Percentiles rank a stretch among this genome's conserved stretches.
Evolutionary conservation across 129 eudicot species (phyloP).

Genomic region (Cynara cardunculus): DNA sequence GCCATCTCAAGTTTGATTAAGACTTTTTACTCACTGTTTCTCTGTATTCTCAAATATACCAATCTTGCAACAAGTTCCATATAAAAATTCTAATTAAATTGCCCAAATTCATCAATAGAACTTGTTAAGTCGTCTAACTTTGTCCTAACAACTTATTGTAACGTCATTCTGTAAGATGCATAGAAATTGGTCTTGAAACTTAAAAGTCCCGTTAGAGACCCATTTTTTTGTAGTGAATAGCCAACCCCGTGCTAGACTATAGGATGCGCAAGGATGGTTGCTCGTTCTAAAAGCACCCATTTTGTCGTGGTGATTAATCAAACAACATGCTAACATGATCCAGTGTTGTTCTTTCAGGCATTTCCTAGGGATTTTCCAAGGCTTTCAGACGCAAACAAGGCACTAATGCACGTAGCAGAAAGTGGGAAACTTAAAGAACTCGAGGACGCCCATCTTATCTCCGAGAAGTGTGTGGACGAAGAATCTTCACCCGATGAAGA

Average conservation of each 20-base stretch:
- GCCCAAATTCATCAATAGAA: too few relatives aligned
- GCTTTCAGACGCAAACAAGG: constrained; percentile 37
- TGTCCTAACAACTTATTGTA: too few relatives aligned
- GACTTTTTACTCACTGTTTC: too few relatives aligned
- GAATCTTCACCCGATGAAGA: constrained; percentile 30
- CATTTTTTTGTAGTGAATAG: not conserved
- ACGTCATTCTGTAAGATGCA: too few relatives aligned
- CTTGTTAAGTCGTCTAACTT: too few relatives aligned
- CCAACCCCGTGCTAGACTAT: not conserved
- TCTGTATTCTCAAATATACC: too few relatives aligned
- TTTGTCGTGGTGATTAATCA: not conserved
- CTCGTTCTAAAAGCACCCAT: not conserved
- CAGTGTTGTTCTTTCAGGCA: constrained; percentile 26
- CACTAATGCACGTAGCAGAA: constrained; percentile 35
- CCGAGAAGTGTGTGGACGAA: constrained; percentile 32
- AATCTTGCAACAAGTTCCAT: too few relatives aligned
- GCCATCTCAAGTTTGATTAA: too few relatives aligned
- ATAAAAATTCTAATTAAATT: too few relatives aligned
- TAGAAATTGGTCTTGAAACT: too few relatives aligned
- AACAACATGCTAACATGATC: not conserved
- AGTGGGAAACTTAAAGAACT: constrained; percentile 27
- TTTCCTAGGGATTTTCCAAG: constrained; percentile 28
- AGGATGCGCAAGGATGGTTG: not conserved
- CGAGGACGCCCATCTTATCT: constrained; percentile 18
- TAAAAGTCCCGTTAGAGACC: not conserved